Percentiles rank a stretch among this genome's conserved stretches.
Evolutionary conservation across 352 stramenopile species (phyloP).

Genomic region (Globisporangium acanthophoron): DNA sequence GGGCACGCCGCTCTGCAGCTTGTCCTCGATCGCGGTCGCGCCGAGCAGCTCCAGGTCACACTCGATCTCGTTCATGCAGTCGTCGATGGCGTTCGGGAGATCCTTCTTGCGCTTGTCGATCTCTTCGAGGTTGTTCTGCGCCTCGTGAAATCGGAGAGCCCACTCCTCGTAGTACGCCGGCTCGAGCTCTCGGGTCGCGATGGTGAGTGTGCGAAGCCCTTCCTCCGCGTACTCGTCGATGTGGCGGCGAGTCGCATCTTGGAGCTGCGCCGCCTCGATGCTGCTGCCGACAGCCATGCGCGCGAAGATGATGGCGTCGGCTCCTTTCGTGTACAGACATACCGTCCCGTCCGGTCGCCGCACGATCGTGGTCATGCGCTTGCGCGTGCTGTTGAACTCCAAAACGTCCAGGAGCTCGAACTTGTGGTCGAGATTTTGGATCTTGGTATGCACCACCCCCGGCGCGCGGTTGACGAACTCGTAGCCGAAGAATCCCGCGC

Average conservation of each 20-base stretch:
- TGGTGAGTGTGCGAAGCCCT: slow-evolving; percentile 83
- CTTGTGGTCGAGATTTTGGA: slow-evolving; percentile 34
- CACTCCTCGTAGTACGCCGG: slow-evolving; percentile 47
- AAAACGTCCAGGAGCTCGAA: slow-evolving; percentile 87
- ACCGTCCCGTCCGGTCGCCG: slow-evolving; percentile 50
- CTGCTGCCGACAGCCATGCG: slow-evolving; percentile 23
- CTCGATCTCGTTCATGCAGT: slow-evolving; percentile 83
- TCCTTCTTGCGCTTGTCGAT: slow-evolving; percentile 82
- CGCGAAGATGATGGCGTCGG: slow-evolving; percentile 64
- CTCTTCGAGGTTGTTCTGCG: slow-evolving; percentile 64
- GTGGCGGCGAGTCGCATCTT: slow-evolving; percentile 42
- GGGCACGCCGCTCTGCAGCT: slow-evolving; percentile 88
- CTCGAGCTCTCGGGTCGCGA: slow-evolving; percentile 64
- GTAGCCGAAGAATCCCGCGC: slow-evolving; percentile 68
- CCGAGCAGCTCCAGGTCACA: slow-evolving; percentile 78
- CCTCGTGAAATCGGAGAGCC: slow-evolving; percentile 52
- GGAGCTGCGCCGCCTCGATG: slow-evolving; percentile 20
- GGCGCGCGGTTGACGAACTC: slow-evolving; percentile 66
- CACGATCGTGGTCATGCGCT: slow-evolving; percentile 92
- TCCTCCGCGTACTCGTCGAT: slow-evolving; percentile 85
- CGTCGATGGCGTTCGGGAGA: slow-evolving; percentile 60
- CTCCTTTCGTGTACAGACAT: slow-evolving; percentile 70
- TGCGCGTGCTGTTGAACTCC: slow-evolving; percentile 90
- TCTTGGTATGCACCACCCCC: slow-evolving; percentile 38
- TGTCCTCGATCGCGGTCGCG: slow-evolving; percentile 92